Conservation (phyloP, 208 protist genomes). For the Crithidia expoeki region DNA sequence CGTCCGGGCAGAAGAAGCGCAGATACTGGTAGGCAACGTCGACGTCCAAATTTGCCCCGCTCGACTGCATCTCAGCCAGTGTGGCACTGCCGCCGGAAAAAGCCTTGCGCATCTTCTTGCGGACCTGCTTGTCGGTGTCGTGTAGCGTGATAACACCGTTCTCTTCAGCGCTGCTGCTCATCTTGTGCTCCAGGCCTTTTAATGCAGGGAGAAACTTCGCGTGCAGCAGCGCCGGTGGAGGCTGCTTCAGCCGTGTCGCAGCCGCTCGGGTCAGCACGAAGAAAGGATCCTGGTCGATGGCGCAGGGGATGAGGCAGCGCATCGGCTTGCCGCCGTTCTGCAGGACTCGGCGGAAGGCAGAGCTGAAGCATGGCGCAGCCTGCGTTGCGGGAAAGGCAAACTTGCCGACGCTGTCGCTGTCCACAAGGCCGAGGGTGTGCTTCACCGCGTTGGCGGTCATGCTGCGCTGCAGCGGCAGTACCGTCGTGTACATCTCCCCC, state of each 20-base stretch:
- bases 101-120: conserved; percentile 96
- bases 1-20: conserved; percentile 96
- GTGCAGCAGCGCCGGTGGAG: conserved; percentile 96
- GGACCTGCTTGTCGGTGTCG: conserved; percentile 95
- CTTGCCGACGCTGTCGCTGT: conserved; percentile 95
- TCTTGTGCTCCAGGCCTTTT: conserved; percentile 96
- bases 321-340: conserved; percentile 46
- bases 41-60: conserved; percentile 92
- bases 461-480: conserved; percentile 92
- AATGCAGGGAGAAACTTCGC: conserved; percentile 98
- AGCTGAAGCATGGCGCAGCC: conserved; percentile 96
- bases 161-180: conserved; percentile 93
- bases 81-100: conserved; percentile 97
- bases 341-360: conserved; percentile 95
- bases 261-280: conserved; percentile 98
- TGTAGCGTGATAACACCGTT: conserved; percentile 96
- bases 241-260: conserved; percentile 88
- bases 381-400: conserved; percentile 97
- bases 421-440: conserved; percentile 94
- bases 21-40: conserved; percentile 98
- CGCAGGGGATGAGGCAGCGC: conserved; percentile 98
- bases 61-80: conserved; percentile 93
- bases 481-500: conserved; percentile 95
- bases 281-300: conserved; percentile 98
- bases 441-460: conserved; percentile 93